Evolutionary conservation across 306 rosid genomes (phyloP).

Genomic region (Prunus padus): DNA sequence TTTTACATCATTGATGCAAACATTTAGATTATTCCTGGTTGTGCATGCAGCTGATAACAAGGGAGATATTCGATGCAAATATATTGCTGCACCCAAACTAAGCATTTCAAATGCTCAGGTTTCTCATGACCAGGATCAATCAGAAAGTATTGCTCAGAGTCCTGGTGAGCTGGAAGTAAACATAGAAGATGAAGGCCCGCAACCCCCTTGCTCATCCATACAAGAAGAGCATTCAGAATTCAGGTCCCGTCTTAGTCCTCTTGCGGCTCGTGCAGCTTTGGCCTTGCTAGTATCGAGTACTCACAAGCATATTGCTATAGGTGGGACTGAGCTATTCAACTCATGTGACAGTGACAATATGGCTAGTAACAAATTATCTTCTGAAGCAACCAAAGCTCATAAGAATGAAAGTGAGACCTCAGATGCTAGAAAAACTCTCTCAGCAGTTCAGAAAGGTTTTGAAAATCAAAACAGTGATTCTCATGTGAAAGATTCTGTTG

Average conservation of each 20-base stretch:
- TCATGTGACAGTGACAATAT: not conserved
- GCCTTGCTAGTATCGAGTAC: constrained; percentile 20
- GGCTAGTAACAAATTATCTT: not conserved
- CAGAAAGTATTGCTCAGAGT: not conserved
- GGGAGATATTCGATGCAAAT: not conserved
- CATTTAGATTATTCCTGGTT: not conserved
- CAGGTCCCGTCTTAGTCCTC: constrained; percentile 28
- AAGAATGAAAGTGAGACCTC: not conserved
- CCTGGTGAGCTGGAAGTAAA: constrained; percentile 7
- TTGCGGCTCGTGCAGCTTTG: constrained; percentile 24
- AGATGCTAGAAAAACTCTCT: constrained; percentile 7
- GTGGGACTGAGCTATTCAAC: constrained; percentile 25
- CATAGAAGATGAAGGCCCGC: constrained; percentile 1
- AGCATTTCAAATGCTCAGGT: constrained; percentile 14
- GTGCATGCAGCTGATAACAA: constrained; percentile 22
- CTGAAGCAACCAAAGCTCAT: constrained; percentile 1
- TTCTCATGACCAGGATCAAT: constrained; percentile 5
- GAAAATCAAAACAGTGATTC: not conserved
- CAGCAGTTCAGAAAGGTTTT: constrained; percentile 5
- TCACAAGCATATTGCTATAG: constrained; percentile 6
- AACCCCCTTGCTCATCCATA: constrained; percentile 2
- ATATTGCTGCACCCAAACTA: not conserved
- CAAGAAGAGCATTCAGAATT: constrained; percentile 16
- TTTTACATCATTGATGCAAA: constrained; percentile 3
- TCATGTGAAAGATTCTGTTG: not conserved